Conservation (phyloP, 257 asterid genomes). For the Solanum boliviense region DNA sequence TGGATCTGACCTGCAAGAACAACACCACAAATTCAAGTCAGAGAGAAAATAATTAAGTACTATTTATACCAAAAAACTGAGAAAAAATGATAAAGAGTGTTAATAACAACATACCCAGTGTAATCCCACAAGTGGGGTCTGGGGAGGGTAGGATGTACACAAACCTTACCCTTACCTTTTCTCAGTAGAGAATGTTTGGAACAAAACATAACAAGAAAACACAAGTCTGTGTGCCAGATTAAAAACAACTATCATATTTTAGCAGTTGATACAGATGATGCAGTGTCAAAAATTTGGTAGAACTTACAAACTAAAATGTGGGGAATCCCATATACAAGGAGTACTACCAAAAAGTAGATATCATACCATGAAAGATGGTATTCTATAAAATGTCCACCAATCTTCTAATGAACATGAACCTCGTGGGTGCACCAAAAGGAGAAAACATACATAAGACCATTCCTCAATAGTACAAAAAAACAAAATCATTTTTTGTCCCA, state of each 20-base stretch:
- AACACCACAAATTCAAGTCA: slow-evolving; percentile 7
- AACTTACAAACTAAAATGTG: not conserved
- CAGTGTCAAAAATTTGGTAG: not conserved
- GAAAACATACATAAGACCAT: not conserved
- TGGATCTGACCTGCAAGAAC: slow-evolving; percentile 60
- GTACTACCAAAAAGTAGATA: not conserved
- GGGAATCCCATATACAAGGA: not conserved
- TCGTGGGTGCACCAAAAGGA: not conserved
- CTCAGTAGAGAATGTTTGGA: not conserved
- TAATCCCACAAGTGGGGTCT: not conserved
- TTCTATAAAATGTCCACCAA: not conserved
- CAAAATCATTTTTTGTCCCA: not conserved
- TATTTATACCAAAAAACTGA: not conserved
- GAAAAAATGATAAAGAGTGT: not conserved
- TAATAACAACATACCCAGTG: not conserved
- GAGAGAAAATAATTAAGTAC: not conserved
- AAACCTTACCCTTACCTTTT: not conserved
- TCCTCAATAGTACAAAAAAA: not conserved
- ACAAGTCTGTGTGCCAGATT: not conserved
- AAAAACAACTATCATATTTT: not conserved
- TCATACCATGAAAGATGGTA: not conserved
- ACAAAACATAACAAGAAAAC: not conserved
- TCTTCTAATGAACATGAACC: not conserved
- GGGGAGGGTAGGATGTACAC: not conserved
- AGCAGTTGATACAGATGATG: not conserved